Conservation (phyloP, 495 filamentous ascomycete genomes). For the Penicillium nucicola region DNA sequence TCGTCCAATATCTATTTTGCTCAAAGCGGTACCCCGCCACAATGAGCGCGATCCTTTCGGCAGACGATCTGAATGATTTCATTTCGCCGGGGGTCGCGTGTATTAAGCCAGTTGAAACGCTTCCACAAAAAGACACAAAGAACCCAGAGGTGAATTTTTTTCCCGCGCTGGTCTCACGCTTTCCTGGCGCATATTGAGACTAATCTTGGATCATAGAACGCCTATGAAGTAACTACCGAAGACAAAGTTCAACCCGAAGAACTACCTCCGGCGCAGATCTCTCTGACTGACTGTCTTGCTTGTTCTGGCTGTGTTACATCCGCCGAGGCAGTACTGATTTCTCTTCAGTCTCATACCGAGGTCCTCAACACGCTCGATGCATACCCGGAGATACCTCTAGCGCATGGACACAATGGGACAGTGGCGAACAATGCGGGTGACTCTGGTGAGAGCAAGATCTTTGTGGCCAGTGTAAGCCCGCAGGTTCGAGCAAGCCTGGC, state of each 20-base stretch:
- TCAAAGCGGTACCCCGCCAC: constrained; percentile 27
- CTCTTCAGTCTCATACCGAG: constrained; percentile 86
- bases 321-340: constrained; percentile 91
- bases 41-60: constrained; percentile 96
- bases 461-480: constrained; percentile 87
- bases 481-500: constrained; percentile 86
- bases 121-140: constrained; percentile 55
- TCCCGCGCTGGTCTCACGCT: not conserved
- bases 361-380: constrained; percentile 78
- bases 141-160: constrained; percentile 30
- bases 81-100: constrained; percentile 96
- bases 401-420: constrained; percentile 17
- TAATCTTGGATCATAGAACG: constrained; percentile 48
- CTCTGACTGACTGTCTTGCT: constrained; percentile 93
- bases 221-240: constrained; percentile 88
- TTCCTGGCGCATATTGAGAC: not conserved
- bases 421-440: constrained; percentile 21
- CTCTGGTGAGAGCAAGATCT: constrained; percentile 59
- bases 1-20: constrained; percentile 6
- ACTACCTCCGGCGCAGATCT: constrained; percentile 77
- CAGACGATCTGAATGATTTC: constrained; percentile 97
- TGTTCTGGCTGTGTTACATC: constrained; percentile 98
- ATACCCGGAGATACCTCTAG: constrained; percentile 49
- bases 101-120: constrained; percentile 93
- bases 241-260: constrained; percentile 63